phyloP scores from a whole-genome alignment of 148 eudicot species.

The Arbutus unedo region DNA sequence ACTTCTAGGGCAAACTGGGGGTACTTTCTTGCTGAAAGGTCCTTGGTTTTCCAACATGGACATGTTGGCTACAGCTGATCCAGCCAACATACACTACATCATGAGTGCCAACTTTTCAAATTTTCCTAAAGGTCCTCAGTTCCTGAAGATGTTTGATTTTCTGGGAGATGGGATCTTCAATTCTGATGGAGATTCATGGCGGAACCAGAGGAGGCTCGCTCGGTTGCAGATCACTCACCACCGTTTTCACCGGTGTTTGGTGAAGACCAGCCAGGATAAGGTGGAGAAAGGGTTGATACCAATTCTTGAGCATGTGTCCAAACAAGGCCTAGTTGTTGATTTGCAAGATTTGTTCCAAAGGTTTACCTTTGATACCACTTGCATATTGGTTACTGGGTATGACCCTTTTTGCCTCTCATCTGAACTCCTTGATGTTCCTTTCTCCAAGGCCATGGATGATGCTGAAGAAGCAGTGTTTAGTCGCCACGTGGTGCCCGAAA shows the following conservation, averaged over 20 bases:
- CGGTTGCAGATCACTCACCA: constrained; percentile 29
- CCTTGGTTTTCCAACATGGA: constrained; percentile 58
- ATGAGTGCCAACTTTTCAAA: constrained; percentile 53
- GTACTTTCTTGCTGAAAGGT: constrained; percentile 43
- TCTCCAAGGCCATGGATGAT: constrained; percentile 51
- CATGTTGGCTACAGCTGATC: constrained; percentile 36
- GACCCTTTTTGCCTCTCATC: constrained; percentile 41
- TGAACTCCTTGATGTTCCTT: constrained; percentile 35
- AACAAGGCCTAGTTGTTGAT: constrained; percentile 33
- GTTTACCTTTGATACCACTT: constrained; percentile 51
- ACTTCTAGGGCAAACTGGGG: constrained; percentile 5
- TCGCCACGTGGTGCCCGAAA: constrained; percentile 42
- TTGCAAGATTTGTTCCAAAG: constrained; percentile 60
- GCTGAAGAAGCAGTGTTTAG: constrained; percentile 36
- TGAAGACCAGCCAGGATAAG: constrained; percentile 26
- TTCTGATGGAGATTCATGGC: constrained; percentile 42
- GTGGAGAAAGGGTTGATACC: constrained; percentile 39
- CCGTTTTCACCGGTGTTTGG: constrained; percentile 33
- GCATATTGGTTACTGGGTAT: constrained; percentile 39
- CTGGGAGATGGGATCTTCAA: constrained; percentile 60
- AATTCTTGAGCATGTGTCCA: constrained; percentile 32
- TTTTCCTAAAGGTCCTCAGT: constrained; percentile 48
- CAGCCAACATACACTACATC: constrained; percentile 42
- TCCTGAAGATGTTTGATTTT: constrained; percentile 43
- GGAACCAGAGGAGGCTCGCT: constrained; percentile 35